A percentile compares a stretch with the other conserved stretches of the same genome.
Evolutionary conservation across 2,329 filamentous ascomycete species (phyloP).

Genomic region (Fusarium oxysporum): DNA sequence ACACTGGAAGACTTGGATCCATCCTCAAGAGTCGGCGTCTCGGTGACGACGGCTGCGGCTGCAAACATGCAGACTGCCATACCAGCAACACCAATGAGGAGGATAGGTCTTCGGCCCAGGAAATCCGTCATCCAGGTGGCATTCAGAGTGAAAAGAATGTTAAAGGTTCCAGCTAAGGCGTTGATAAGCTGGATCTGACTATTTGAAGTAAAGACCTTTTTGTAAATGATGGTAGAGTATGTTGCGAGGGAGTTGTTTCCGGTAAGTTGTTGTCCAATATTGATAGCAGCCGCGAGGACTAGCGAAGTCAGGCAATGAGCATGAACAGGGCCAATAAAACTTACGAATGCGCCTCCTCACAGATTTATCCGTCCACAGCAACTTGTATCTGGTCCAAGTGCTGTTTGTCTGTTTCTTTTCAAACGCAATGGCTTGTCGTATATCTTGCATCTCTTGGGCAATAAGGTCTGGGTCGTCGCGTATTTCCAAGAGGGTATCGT

Average conservation of each 20-base stretch:
- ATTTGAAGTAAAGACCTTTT: slow-evolving; percentile 70
- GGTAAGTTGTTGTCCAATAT: slow-evolving; percentile 76
- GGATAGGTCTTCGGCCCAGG: slow-evolving; percentile 74
- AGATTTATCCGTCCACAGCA: slow-evolving; percentile 4
- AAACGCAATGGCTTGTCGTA: not conserved
- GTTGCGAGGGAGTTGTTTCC: slow-evolving; percentile 78
- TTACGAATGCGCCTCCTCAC: slow-evolving; percentile 8
- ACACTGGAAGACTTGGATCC: slow-evolving; percentile 67
- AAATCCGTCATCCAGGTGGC: slow-evolving; percentile 79
- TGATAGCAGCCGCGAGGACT: slow-evolving; percentile 71
- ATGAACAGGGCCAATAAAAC: not conserved
- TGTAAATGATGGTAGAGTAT: slow-evolving; percentile 77
- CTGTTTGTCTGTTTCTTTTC: slow-evolving; percentile 1
- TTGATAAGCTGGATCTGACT: slow-evolving; percentile 76
- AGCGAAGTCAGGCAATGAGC: slow-evolving; percentile 63
- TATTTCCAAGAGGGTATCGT: not conserved
- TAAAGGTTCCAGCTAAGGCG: slow-evolving; percentile 76
- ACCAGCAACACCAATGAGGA: slow-evolving; percentile 74
- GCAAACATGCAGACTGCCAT: slow-evolving; percentile 77
- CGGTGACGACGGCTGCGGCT: slow-evolving; percentile 56
- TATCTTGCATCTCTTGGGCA: not conserved
- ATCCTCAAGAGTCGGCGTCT: slow-evolving; percentile 60
- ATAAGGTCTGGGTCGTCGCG: not conserved
- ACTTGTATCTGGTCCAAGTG: slow-evolving; percentile 5
- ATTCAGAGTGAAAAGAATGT: slow-evolving; percentile 78